Base-by-base conservation (phyloP, 73 alveolate species). In the Uronychia binucleata region DNA sequence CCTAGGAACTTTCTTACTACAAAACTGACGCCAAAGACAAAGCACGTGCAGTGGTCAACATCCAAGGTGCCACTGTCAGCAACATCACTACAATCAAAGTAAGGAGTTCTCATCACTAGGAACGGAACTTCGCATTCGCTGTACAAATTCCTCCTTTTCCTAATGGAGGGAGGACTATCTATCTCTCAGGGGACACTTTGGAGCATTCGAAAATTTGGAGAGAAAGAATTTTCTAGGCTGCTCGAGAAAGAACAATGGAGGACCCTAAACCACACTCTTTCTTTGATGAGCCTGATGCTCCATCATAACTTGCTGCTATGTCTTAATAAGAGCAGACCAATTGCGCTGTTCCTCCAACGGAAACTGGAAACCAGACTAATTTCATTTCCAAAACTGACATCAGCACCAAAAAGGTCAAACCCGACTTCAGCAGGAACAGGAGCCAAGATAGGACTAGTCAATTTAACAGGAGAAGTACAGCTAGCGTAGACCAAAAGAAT, bases 1-100 rank as follows among this genome's bases (percentile, higher is more conserved):
- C 75, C 28, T 25, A 80, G 57, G 93, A 87, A n/a, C 74, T 87
- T 34, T 79, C 93, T 1, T 87, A 87, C 57, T 87, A 60, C 84
- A 30, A 79, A 31, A 31, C 13, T 25, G 93, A 87, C 0, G 74
- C 26, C 26, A 86, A 87, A 27, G 82, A 31, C 28, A 87, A 87
- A 75, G 85, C 83, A 0, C 58, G 80, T 28, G 93, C 86, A 1
- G 25, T 81, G 25, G 28, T 87, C 31, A 29, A 67, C 34, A 26
- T 87, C 26, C 33, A 28, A 29, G 93, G 83, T 59, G 88, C 93
- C 31, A n/a, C 57, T 19, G 80, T 87, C 31, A 58, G 85, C 28
- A 87, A 87, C 58, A 19, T 46, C 5, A 46, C 67, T 19, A 46
- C 19, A 19, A 46, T 46, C 5, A 46, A 46, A 19, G 67, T 46